phyloP scores from a whole-genome alignment of 306 rosid species.

The Cucurbita pepo region DNA sequence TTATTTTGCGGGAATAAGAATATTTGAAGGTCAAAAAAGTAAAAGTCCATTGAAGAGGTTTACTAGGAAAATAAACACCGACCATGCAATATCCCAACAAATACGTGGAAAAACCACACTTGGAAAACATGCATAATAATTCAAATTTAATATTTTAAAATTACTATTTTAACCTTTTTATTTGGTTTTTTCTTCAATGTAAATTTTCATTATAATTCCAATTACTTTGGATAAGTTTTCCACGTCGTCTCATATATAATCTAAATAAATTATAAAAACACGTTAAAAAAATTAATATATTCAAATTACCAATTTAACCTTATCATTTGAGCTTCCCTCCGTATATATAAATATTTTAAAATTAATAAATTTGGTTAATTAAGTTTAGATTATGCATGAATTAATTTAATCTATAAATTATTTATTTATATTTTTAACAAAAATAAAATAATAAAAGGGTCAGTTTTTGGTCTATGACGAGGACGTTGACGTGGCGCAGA shows the following conservation, averaged over 20 bases:
- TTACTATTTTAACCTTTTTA: too few relatives aligned
- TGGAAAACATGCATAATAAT: background rate
- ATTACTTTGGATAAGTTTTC: too few relatives aligned
- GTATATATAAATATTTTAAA: too few relatives aligned
- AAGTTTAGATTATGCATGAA: too few relatives aligned
- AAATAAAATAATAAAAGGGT: background rate
- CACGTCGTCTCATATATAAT: too few relatives aligned
- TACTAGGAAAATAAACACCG: background rate
- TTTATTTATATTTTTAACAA: background rate
- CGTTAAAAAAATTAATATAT: background rate
- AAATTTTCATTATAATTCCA: too few relatives aligned
- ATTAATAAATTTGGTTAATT: too few relatives aligned
- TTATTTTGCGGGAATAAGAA: background rate
- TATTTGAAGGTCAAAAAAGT: background rate
- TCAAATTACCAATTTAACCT: background rate
- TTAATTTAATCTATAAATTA: too few relatives aligned
- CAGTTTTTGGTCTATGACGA: background rate
- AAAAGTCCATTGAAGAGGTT: background rate
- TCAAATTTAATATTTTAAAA: background rate
- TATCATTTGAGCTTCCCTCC: too few relatives aligned
- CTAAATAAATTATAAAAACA: background rate
- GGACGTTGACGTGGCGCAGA: constrained; percentile 2
- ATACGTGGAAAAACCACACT: background rate
- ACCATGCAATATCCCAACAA: background rate
- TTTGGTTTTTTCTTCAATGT: too few relatives aligned